Evolutionary conservation across 2,329 filamentous ascomycete species (phyloP).

Genomic region (Aspergillus viridinutans): DNA sequence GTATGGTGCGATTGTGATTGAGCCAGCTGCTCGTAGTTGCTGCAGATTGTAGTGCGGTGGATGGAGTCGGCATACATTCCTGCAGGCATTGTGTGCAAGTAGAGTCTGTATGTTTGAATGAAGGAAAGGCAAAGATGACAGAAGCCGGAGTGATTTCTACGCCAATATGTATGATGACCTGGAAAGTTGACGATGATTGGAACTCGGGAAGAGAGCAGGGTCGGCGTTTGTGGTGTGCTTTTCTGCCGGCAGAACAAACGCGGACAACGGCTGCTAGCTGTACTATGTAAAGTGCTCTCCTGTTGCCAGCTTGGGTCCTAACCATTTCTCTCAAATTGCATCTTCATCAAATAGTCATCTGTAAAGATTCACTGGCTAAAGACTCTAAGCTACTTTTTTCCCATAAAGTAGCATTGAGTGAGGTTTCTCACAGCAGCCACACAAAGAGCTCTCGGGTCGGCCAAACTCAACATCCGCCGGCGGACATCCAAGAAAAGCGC

Average conservation of each 20-base stretch:
- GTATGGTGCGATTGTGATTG: constrained; percentile 5
- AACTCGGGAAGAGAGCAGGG: not conserved
- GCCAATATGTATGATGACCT: not conserved
- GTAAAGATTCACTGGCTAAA: not conserved
- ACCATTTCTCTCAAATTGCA: not conserved
- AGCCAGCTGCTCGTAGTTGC: not conserved
- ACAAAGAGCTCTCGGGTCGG: not conserved
- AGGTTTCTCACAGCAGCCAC: not conserved
- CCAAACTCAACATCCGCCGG: not conserved
- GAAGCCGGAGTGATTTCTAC: not conserved
- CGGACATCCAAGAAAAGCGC: not conserved
- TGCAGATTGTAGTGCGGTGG: not conserved
- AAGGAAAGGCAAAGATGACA: not conserved
- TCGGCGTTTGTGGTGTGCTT: not conserved
- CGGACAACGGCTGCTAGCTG: not conserved
- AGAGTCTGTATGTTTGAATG: not conserved
- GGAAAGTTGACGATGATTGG: not conserved
- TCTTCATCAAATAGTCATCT: not conserved
- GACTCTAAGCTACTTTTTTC: not conserved
- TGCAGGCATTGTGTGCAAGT: constrained; percentile 15
- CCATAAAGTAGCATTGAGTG: not conserved
- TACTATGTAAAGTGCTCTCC: not conserved
- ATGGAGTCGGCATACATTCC: constrained; percentile 17
- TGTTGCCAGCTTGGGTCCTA: not conserved
- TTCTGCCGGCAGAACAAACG: not conserved